phyloP scores from a whole-genome alignment of 352 stramenopile species.

The Globisporangium nunn region DNA sequence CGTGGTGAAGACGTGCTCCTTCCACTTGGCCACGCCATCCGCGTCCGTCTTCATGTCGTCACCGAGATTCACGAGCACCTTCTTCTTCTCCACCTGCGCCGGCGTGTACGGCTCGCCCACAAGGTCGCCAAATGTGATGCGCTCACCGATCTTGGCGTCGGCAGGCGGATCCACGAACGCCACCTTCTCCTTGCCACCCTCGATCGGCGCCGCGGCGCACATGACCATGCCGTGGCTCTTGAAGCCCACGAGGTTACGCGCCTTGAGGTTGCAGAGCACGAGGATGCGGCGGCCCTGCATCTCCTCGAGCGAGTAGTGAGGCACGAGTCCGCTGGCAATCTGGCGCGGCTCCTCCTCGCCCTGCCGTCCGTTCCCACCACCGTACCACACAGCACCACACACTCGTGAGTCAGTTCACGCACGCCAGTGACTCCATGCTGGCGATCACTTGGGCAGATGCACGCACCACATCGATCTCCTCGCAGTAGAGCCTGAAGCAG shows the following conservation, averaged over 20 bases:
- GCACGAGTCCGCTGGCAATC: conserved; percentile 83
- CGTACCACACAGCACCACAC: background rate
- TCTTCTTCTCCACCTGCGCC: conserved; percentile 87
- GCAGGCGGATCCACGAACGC: conserved; percentile 80
- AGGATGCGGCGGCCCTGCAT: conserved; percentile 82
- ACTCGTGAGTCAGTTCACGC: background rate
- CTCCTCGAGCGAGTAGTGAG: conserved; percentile 84
- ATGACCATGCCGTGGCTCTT: conserved; percentile 91
- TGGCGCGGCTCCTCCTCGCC: conserved; percentile 79
- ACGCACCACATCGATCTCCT: conserved; percentile 85
- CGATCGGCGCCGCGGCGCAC: conserved; percentile 62
- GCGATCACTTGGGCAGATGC: no score
- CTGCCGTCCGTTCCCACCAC: background rate
- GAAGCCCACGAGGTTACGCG: conserved; percentile 86
- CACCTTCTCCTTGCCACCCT: conserved; percentile 74
- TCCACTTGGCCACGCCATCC: conserved; percentile 75
- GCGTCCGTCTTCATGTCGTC: conserved; percentile 82
- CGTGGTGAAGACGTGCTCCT: conserved; percentile 70
- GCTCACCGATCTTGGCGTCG: conserved; percentile 66
- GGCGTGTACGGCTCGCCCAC: conserved; percentile 67
- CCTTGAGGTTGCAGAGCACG: conserved; percentile 90
- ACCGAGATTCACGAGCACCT: conserved; percentile 70
- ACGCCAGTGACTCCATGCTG: background rate
- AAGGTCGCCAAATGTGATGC: conserved; percentile 63
- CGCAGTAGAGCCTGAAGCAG: conserved; percentile 71